Conservation (phyloP, 2,329 filamentous ascomycete genomes). For the Penicillium sp. region DNA sequence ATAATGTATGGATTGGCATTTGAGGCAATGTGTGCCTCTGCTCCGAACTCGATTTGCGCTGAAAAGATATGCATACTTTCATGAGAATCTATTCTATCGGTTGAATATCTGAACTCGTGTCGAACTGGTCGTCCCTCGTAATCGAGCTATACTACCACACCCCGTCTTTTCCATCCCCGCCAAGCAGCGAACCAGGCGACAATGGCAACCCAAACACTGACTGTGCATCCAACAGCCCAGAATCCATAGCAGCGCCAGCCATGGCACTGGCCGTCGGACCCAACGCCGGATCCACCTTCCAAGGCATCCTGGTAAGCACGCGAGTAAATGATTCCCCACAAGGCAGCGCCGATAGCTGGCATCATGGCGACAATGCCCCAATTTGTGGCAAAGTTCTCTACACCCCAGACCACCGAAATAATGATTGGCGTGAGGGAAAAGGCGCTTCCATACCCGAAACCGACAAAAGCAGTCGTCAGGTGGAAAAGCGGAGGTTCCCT, state of each 20-base stretch:
- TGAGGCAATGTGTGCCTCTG: too few relatives aligned
- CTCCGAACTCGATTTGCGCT: too few relatives aligned
- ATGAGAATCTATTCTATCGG: too few relatives aligned
- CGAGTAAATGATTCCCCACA: slow-evolving; percentile 90
- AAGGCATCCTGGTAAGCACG: slow-evolving; percentile 34
- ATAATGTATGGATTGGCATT: too few relatives aligned
- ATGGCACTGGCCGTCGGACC: slow-evolving; percentile 61
- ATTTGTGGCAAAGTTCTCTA: slow-evolving; percentile 97
- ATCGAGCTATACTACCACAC: slow-evolving; percentile 56
- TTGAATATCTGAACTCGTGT: too few relatives aligned
- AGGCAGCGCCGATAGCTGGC: slow-evolving; percentile 76
- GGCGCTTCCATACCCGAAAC: slow-evolving; percentile 85
- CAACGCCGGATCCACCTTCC: slow-evolving; percentile 34
- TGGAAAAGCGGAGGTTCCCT: slow-evolving; percentile 77
- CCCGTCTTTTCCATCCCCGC: slow-evolving; percentile 75
- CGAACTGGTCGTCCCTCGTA: too few relatives aligned
- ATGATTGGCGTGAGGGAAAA: slow-evolving; percentile 89
- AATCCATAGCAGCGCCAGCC: slow-evolving; percentile 80
- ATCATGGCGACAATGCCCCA: slow-evolving; percentile 94
- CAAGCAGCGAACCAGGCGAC: slow-evolving; percentile 70
- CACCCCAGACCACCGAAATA: slow-evolving; percentile 95
- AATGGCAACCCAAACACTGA: slow-evolving; percentile 72
- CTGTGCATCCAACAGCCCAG: slow-evolving; percentile 69
- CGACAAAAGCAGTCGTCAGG: slow-evolving; percentile 75
- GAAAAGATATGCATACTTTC: too few relatives aligned